Evolutionary conservation across 305 asterid genomes (phyloP).

Genomic region (Lippia alba): DNA sequence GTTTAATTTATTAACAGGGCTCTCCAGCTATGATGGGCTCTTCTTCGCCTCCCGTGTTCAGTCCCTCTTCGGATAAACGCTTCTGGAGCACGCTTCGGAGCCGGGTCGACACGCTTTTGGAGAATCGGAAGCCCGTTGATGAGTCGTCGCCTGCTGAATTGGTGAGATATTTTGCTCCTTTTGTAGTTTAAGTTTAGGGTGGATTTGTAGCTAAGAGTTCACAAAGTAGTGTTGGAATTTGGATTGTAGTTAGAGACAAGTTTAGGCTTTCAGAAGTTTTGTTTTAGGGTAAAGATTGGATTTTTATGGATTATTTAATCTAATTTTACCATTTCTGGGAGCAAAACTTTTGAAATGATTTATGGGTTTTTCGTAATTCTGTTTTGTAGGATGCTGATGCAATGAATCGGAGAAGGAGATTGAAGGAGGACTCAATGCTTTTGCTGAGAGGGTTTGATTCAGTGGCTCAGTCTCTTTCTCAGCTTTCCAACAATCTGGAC

Average conservation of each 20-base stretch:
- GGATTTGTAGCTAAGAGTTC: neutral
- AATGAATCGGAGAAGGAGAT: constrained; percentile 44
- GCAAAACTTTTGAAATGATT: neutral
- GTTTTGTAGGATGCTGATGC: constrained; percentile 51
- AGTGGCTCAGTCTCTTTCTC: constrained; percentile 77
- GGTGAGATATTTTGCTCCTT: constrained; percentile 37
- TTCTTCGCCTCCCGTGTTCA: constrained; percentile 55
- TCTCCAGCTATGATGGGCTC: constrained; percentile 46
- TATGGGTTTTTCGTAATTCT: neutral
- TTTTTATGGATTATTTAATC: too few species aligned
- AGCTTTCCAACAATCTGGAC: constrained; percentile 76
- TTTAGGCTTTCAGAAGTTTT: too few species aligned
- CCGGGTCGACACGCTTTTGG: constrained; percentile 74
- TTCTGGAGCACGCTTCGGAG: constrained; percentile 81
- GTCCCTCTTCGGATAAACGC: constrained; percentile 86
- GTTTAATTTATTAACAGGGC: constrained; percentile 45
- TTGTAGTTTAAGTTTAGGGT: neutral
- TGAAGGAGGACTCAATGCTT: constrained; percentile 90
- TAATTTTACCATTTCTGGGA: too few species aligned
- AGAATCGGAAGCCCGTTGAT: constrained; percentile 54
- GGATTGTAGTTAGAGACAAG: too few species aligned
- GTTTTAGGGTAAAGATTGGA: too few species aligned
- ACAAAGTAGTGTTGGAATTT: too few species aligned
- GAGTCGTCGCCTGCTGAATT: constrained; percentile 31
- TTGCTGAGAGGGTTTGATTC: constrained; percentile 92